Percentiles rank a stretch among this genome's conserved stretches.
phyloP scores from a whole-genome alignment of 139 green algal genomes.

The Medakamo hakoo region DNA sequence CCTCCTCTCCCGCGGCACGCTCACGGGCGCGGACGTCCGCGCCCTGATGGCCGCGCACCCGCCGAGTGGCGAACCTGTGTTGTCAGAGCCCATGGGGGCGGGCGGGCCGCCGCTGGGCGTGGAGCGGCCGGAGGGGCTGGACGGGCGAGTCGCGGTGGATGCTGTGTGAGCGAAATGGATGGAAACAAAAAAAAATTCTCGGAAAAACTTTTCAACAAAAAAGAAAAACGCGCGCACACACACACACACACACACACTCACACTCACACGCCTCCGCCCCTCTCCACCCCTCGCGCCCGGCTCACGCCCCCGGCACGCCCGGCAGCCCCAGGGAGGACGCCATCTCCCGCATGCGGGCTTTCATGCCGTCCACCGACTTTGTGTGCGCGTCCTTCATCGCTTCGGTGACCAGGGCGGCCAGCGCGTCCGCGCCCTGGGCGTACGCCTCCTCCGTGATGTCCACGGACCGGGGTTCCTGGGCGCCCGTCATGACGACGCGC shows the following conservation, averaged over 20 bases:
- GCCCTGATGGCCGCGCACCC: too few relatives aligned
- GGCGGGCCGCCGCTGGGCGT: too few relatives aligned
- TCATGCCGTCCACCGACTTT: constrained; percentile 71
- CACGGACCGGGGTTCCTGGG: constrained; percentile 67
- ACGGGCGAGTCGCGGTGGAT: too few relatives aligned
- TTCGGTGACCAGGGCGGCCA: constrained; percentile 43
- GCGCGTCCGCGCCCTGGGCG: constrained; percentile 41
- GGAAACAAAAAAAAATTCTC: too few relatives aligned
- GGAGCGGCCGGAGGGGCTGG: too few relatives aligned
- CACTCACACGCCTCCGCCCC: neutral
- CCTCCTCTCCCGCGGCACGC: too few relatives aligned
- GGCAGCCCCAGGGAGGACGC: constrained; percentile 41
- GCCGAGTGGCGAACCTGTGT: too few relatives aligned
- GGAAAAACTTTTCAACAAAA: neutral
- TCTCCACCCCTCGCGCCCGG: neutral
- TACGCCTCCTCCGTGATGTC: constrained; percentile 81
- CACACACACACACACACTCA: too few relatives aligned
- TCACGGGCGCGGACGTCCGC: too few relatives aligned
- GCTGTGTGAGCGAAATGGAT: too few relatives aligned
- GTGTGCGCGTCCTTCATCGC: constrained; percentile 78
- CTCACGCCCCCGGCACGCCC: neutral
- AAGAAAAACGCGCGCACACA: too few relatives aligned
- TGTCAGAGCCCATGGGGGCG: too few relatives aligned
- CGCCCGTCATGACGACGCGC: constrained; percentile 71
- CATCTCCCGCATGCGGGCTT: constrained; percentile 51